Base-by-base conservation (phyloP, 2,329 filamentous ascomycete genomes). In the Claviceps lovelessii region DNA sequence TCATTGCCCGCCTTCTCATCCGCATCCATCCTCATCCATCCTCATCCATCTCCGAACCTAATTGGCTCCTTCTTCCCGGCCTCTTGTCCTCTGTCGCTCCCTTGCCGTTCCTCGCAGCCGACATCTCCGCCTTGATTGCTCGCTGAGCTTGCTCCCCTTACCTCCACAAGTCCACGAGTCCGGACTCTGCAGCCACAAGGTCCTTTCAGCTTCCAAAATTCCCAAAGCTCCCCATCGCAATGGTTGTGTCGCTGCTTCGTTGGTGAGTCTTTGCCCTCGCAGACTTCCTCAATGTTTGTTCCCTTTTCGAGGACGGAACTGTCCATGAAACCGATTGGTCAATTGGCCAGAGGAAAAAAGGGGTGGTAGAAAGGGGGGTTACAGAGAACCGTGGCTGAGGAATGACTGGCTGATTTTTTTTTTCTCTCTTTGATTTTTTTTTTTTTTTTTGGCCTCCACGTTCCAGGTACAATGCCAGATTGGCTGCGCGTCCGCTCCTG, bases 401-500 rank as follows among this genome's bases (percentile, higher is more conserved):
- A 48, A 47, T 11, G 35, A 15, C 54, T 61, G 53, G 63, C 61
- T 45, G 52, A 46, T 8, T 5, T 29, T 48, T 44, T 19, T 42
- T n/a, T 42, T 17, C 9, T 41, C 31, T 33, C 8, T 8, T 33
- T 33, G 4, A 5, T 41, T 4, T 42, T 42, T 2, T 6, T 17
- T n/a, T n/a, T 6, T 42, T 42, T 42, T 17, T 47, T n/a, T 33
- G 31, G 31, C 5, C 15, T 31, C 11, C 17, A 49, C 31, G 23
- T 13, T 23, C 15, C n/a, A 88, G 90, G 90, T 97, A 97, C 75
- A 89, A 94, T 72, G 77, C 81, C 66, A 86, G 82, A 70, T 77
- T 96, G 67, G 84, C 86, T 62, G 80, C 83, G 64, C 81, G 87
- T 66, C 91, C 91, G 57, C 76, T 97, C 62, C 81, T 96, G 65